phyloP scores from a whole-genome alignment of 2,329 filamentous ascomycete species.

The Pseudogymnoascus sp. region DNA sequence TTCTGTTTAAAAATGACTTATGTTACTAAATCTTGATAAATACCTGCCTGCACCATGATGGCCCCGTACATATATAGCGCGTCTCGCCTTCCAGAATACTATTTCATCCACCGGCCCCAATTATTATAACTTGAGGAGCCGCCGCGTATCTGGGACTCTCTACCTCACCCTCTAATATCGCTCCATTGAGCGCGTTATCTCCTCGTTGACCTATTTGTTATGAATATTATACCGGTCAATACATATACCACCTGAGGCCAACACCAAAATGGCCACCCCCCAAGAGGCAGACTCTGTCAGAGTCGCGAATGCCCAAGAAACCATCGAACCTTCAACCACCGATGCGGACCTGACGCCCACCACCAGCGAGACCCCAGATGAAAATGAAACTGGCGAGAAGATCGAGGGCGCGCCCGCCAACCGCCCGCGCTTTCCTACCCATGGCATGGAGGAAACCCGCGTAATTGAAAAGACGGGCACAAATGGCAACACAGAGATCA shows the following conservation, averaged over 20 bases:
- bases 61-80: neutral
- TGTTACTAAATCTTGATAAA: neutral
- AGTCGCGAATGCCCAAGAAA: neutral
- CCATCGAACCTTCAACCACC: neutral
- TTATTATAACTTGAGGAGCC: neutral
- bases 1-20: neutral
- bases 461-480: slow-evolving; percentile 10
- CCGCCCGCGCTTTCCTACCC: slow-evolving; percentile 4
- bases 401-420: neutral
- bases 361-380: neutral
- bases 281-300: neutral
- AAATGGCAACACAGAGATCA: slow-evolving; percentile 33
- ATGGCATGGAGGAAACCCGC: neutral
- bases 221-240: neutral
- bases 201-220: neutral
- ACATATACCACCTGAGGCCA: neutral
- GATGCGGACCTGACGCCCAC: neutral
- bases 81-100: neutral
- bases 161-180: neutral
- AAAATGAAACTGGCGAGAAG: neutral
- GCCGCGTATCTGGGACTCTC: neutral
- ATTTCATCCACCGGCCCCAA: neutral
- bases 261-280: neutral
- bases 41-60: neutral
- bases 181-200: neutral